A percentile compares a stretch with the other conserved stretches of the same genome.
phyloP scores from a whole-genome alignment of 2,329 filamentous ascomycete species.

The Pyrenochaeta sp. region DNA sequence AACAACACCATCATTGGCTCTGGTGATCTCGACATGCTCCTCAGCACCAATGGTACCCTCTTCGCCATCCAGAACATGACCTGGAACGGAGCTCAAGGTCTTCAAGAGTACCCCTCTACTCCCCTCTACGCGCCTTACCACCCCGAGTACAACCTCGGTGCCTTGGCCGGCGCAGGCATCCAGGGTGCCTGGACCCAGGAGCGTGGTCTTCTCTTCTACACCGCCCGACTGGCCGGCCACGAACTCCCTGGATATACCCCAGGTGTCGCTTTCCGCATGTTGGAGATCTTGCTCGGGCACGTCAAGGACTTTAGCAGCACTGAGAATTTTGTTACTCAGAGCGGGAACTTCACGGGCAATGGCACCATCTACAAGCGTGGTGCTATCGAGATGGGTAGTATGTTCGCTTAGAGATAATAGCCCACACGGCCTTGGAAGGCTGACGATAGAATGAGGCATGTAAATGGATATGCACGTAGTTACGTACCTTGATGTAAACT shows the following conservation, averaged over 20 bases:
- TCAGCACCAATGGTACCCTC: conserved; percentile 61
- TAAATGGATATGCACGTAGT: background rate
- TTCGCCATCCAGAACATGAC: conserved; percentile 64
- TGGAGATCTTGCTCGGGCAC: conserved; percentile 54
- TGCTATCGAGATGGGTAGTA: background rate
- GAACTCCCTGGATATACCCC: conserved; percentile 56
- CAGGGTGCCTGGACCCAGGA: conserved; percentile 54
- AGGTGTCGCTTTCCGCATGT: conserved; percentile 52
- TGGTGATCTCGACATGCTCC: conserved; percentile 59
- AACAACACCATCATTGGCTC: conserved; percentile 62
- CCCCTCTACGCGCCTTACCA: conserved; percentile 57
- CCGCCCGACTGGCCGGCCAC: conserved; percentile 53
- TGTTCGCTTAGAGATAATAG: background rate
- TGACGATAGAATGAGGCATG: background rate
- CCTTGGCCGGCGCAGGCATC: conserved; percentile 51
- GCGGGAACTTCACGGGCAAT: conserved; percentile 42
- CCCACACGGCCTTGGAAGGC: background rate
- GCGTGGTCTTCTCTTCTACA: conserved; percentile 58
- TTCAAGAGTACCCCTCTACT: conserved; percentile 53
- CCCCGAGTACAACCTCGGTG: conserved; percentile 51
- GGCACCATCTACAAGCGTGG: conserved; percentile 35
- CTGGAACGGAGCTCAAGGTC: conserved; percentile 60
- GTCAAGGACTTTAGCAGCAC: conserved; percentile 48
- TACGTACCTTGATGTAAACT: background rate
- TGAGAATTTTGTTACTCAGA: conserved; percentile 47